Evolutionary conservation across 2,329 filamentous ascomycete species (phyloP).

Genomic region (Penicillium sp.): DNA sequence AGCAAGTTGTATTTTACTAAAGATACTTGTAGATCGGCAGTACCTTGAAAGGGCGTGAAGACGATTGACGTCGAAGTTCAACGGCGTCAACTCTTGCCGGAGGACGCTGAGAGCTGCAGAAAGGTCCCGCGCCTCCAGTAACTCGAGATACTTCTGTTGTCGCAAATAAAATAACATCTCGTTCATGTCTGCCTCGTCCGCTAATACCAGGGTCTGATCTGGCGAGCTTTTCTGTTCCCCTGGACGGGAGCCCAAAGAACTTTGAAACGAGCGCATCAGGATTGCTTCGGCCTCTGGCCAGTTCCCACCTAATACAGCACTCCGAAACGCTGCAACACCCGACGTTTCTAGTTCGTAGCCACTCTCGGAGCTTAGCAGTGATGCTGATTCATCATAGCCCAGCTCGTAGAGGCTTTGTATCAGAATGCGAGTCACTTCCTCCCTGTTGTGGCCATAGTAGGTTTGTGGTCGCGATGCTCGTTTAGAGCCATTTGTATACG

Average conservation of each 20-base stretch:
- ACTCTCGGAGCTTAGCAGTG: constrained; percentile 72
- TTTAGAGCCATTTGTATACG: constrained; percentile 40
- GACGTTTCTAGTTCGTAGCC: constrained; percentile 82
- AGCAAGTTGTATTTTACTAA: background rate
- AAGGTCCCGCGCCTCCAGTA: constrained; percentile 73
- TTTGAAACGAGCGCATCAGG: constrained; percentile 55
- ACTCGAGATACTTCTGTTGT: constrained; percentile 91
- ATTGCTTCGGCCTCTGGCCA: constrained; percentile 85
- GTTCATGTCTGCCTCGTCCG: constrained; percentile 68
- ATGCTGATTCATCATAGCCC: constrained; percentile 76
- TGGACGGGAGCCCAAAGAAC: constrained; percentile 40
- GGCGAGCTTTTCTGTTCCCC: constrained; percentile 24
- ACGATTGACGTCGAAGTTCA: constrained; percentile 72
- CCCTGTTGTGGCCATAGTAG: constrained; percentile 83
- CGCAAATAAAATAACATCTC: constrained; percentile 84
- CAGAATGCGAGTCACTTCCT: constrained; percentile 87
- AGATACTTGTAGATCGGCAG: constrained; percentile 9
- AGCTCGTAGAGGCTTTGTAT: constrained; percentile 88
- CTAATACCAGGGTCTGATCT: constrained; percentile 64
- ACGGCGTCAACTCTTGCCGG: constrained; percentile 78
- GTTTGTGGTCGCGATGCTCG: constrained; percentile 37
- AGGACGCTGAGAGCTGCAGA: constrained; percentile 75
- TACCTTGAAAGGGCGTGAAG: constrained; percentile 77
- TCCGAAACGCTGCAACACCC: constrained; percentile 79
- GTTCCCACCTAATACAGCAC: constrained; percentile 71